These are phyloP conservation scores for Nemania serpens DNA, from an alignment of 2,329 filamentous ascomycete genomes.

Conservation along the genomic window DNA sequence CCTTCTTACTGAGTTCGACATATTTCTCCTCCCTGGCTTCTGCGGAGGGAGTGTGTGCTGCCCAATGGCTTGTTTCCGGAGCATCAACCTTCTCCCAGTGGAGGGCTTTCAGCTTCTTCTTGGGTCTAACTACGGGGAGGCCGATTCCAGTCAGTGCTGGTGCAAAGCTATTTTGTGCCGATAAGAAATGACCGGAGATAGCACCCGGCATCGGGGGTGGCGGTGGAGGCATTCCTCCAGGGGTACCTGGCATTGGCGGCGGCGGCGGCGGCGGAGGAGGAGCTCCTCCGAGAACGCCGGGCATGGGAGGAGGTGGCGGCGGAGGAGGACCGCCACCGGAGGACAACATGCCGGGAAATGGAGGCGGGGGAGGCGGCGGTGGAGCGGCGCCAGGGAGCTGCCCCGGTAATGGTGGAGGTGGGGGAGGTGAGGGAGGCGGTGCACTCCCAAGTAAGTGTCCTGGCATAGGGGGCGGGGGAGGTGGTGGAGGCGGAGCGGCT, in stretches of 20 bases:
- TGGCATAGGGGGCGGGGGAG: constrained; percentile 51
- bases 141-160: constrained; percentile 65
- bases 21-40: constrained; percentile 96
- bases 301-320: constrained; percentile 47
- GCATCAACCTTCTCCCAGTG: constrained; percentile 99
- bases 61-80: constrained; percentile 91
- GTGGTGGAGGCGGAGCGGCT: constrained; percentile 43
- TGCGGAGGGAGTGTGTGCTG: constrained; percentile 79
- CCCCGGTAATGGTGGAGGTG: constrained; percentile 51
- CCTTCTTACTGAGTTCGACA: constrained; percentile 87
- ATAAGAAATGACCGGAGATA: constrained; percentile 77
- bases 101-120: constrained; percentile 99
- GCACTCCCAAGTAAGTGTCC: constrained; percentile 40
- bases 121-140: constrained; percentile 82
- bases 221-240: constrained; percentile 46
- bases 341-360: constrained; percentile 47
- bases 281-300: constrained; percentile 43
- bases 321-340: constrained; percentile 48
- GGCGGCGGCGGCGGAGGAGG: constrained; percentile 58
- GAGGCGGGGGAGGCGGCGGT: constrained; percentile 51
- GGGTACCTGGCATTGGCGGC: constrained; percentile 64
- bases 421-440: constrained; percentile 45
- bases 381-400: constrained; percentile 45
- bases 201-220: constrained; percentile 67
- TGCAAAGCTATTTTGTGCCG: constrained; percentile 62